Evolutionary conservation across 148 eudicot genomes (phyloP).

Genomic region (Silene latifolia): DNA sequence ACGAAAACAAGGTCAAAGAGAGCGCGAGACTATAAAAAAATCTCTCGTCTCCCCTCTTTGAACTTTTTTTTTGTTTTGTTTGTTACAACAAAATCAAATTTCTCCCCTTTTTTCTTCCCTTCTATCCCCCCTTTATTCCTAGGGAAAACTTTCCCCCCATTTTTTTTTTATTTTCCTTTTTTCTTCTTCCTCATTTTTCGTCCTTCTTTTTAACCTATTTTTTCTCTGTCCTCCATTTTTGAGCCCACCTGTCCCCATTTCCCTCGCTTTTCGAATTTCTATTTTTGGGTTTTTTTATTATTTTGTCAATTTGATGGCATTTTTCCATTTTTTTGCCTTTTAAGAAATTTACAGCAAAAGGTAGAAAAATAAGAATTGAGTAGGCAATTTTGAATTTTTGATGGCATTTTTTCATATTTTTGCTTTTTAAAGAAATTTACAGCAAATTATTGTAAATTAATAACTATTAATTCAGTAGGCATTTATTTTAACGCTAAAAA

Average conservation of each 20-base stretch:
- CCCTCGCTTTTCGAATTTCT: constrained; percentile 27
- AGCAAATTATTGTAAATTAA: constrained; percentile 11
- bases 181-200: not conserved
- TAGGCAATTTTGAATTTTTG: too few species aligned
- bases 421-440: not conserved
- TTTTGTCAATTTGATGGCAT: not conserved
- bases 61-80: constrained; percentile 12
- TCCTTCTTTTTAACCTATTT: not conserved
- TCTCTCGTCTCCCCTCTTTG: constrained; percentile 20
- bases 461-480: too few species aligned
- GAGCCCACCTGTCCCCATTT: constrained; percentile 6
- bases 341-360: constrained; percentile 7
- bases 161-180: not conserved
- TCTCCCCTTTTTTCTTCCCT: constrained; percentile 26
- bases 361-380: too few species aligned
- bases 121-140: constrained; percentile 8
- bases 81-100: constrained; percentile 2
- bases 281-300: constrained; percentile 15
- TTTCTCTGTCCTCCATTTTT: not conserved
- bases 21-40: constrained; percentile 37
- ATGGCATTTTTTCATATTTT: not conserved
- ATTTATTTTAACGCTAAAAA: too few species aligned
- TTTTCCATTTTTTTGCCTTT: not conserved
- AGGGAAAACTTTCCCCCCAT: not conserved
- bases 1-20: constrained; percentile 49